Conservation (phyloP, 2,329 filamentous ascomycete species). For the Alternaria conjuncta region DNA sequence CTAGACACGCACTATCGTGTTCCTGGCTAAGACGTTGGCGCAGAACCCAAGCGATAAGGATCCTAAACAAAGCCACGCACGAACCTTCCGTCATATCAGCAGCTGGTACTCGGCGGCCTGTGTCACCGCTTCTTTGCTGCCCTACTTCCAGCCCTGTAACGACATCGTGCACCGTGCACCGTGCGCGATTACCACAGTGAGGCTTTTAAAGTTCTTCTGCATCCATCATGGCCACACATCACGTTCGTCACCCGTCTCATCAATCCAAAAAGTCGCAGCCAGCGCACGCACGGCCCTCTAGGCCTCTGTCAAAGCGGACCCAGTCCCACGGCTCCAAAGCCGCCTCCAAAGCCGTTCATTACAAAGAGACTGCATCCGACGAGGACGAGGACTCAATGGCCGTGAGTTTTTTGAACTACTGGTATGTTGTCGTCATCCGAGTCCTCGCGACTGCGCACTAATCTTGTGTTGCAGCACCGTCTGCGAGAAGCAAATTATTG, state of each 20-base stretch:
- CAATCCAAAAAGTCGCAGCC: constrained; percentile 45
- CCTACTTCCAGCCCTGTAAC: constrained; percentile 32
- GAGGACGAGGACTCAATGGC: constrained; percentile 59
- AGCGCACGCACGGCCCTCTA: constrained; percentile 43
- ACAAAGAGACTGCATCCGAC: constrained; percentile 36
- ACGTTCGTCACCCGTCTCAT: constrained; percentile 43
- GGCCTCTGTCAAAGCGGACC: constrained; percentile 44
- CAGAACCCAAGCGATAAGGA: constrained; percentile 44
- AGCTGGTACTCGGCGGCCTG: constrained; percentile 34
- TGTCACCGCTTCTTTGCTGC: constrained; percentile 47
- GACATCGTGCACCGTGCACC: constrained; percentile 42
- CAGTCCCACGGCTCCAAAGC: constrained; percentile 39
- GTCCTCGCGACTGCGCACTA: constrained; percentile 9
- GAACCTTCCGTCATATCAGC: constrained; percentile 44
- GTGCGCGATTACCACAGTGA: constrained; percentile 39
- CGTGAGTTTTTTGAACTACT: constrained; percentile 60
- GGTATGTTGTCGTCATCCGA: constrained; percentile 46
- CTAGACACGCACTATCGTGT: constrained; percentile 18
- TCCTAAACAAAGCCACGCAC: constrained; percentile 48
- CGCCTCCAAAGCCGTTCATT: constrained; percentile 30
- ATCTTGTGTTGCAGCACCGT: constrained; percentile 57
- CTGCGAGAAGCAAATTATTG: constrained; percentile 70
- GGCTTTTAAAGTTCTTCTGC: constrained; percentile 46
- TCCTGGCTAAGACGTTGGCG: constrained; percentile 45
- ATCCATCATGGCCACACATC: constrained; percentile 43